Evolutionary conservation across 305 asterid genomes (phyloP), one percentile per base, ranked within the genome.

Genomic region (Fraxinus sp.): DNA sequence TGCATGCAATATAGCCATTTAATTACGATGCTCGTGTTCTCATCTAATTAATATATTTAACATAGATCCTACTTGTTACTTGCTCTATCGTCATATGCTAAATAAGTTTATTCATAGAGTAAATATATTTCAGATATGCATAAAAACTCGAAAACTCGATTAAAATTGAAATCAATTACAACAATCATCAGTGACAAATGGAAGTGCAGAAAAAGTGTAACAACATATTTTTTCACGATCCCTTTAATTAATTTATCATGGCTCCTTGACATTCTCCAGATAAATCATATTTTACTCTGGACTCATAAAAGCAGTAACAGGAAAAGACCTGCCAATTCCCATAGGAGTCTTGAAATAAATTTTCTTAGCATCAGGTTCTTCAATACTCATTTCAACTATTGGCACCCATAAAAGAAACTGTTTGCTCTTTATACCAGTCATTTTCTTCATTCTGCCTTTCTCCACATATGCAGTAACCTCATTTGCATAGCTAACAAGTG

Each of bases 341-440:
- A 94, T 20, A 0, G 97, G 93, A 86, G 93, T 93, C 89, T 92
- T 96, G 95, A 94, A 96, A 83, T 90, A 84, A 10, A 94, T 90
- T 81, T 90, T 96, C 24, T 88, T 86, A 1, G 26, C 77, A 44
- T 44, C 79, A 77, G 83, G 72, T 78, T 88, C 92, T 64, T 88
- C 93, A 44, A 92, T 80, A 88, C 97, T 92, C 98, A 96, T 94
- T 79, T 96, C 99, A 77, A 89, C 97, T 7, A 94, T 91, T 0
- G 99, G 98, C 79, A 96, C 95, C 99, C 99, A 96, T 28, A 96
- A 5, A 28, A 96, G 88, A 4, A 96, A 80, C 66, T 96, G 98
- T 79, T 91, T 96, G 78, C 97, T 93, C 93, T 92, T 96, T 75
- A 94, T 87, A 5, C 99, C 99, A 8, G 88, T 94, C 97, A 94